Conservation (phyloP, 305 asterid genomes). For the Fraxinus greggii region DNA sequence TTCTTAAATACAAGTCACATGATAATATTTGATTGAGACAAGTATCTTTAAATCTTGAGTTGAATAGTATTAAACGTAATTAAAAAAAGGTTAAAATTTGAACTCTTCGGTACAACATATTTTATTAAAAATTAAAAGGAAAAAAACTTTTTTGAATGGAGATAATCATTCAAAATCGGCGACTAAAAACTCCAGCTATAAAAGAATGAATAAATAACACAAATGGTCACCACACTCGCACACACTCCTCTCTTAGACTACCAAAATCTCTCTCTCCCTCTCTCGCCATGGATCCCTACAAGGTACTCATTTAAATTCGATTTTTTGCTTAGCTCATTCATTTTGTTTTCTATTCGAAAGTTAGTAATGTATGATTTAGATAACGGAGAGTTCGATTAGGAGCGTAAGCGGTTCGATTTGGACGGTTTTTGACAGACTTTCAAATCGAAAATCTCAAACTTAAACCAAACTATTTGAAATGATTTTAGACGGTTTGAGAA, state of each 20-base stretch:
- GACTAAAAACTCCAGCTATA: slow-evolving; percentile 10
- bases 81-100: background rate
- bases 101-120: background rate
- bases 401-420: background rate
- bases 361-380: background rate
- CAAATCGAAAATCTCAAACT: too few relatives aligned
- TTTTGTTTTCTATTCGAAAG: background rate
- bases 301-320: slow-evolving; percentile 28
- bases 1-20: background rate
- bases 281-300: slow-evolving; percentile 59
- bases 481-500: too few relatives aligned
- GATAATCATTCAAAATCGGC: background rate
- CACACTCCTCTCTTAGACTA: background rate
- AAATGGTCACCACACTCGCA: slow-evolving; percentile 14
- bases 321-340: background rate
- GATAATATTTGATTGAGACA: background rate
- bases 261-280: slow-evolving; percentile 2
- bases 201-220: background rate
- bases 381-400: background rate
- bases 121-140: too few relatives aligned
- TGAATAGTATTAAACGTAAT: background rate
- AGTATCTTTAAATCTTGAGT: too few relatives aligned
- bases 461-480: too few relatives aligned
- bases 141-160: too few relatives aligned
- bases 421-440: background rate